Evolutionary conservation across 768 basidiomycete genomes (phyloP).

Genomic region (Leucosporidium scottii): DNA sequence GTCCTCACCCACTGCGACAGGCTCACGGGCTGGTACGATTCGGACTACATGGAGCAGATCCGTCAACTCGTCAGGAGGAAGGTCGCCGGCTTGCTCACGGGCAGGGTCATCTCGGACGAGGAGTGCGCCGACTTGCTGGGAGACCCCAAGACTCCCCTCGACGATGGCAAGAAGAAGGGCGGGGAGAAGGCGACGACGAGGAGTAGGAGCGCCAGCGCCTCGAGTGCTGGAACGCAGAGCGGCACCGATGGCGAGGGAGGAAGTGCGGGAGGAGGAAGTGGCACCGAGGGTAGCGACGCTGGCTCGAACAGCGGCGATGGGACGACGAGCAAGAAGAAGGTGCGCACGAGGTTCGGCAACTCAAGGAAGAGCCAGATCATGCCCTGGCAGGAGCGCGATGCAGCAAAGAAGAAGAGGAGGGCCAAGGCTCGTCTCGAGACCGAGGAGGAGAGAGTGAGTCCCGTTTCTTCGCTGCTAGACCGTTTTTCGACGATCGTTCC

Average conservation of each 20-base stretch:
- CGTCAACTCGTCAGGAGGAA: conserved; percentile 78
- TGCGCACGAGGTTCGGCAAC: not conserved
- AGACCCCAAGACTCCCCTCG: not conserved
- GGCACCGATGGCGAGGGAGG: not conserved
- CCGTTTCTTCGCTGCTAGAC: no score
- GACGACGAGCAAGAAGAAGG: not conserved
- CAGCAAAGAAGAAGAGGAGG: not conserved
- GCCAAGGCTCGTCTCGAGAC: not conserved
- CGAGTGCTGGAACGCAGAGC: not conserved
- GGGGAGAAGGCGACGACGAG: not conserved
- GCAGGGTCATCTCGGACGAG: conserved; percentile 49
- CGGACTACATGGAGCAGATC: conserved; percentile 69
- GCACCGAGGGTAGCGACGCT: not conserved
- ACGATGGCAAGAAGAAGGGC: not conserved
- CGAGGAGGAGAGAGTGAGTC: not conserved
- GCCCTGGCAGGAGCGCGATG: not conserved
- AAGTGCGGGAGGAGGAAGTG: not conserved
- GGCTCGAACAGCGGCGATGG: not conserved
- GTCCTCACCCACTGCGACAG: conserved; percentile 62
- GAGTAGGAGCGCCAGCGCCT: not conserved
- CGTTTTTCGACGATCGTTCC: no score
- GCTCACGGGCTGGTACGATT: conserved; percentile 85
- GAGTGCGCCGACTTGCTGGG: conserved; percentile 8
- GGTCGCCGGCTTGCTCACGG: conserved; percentile 63
- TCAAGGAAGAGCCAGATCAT: not conserved